phyloP scores from a whole-genome alignment of 2,329 filamentous ascomycete genomes.

The Talaromyces marneffei region DNA sequence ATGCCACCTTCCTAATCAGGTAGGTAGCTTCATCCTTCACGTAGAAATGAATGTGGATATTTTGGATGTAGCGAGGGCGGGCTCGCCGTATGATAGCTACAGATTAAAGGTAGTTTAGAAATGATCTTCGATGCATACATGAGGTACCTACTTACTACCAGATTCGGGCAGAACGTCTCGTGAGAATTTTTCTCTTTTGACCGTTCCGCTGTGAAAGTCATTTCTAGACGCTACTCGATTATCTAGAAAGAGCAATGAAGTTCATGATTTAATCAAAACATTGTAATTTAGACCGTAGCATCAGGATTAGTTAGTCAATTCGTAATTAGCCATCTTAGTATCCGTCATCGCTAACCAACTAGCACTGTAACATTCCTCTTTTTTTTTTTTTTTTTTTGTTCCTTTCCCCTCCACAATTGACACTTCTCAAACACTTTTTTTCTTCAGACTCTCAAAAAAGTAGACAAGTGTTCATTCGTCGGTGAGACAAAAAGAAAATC shows the following conservation, averaged over 20 bases:
- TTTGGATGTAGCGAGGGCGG: neutral
- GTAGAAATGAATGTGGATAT: neutral
- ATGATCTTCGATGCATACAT: neutral
- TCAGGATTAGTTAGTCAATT: neutral
- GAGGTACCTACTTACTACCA: neutral
- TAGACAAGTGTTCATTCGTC: neutral
- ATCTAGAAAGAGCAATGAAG: neutral
- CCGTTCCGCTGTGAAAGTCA: neutral
- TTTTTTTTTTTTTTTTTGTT: neutral
- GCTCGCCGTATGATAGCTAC: neutral
- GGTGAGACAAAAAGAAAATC: neutral
- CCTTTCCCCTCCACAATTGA: neutral
- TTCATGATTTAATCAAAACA: neutral
- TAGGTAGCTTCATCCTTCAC: neutral
- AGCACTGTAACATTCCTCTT: conserved; percentile 1
- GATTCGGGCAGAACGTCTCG: neutral
- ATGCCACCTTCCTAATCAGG: neutral
- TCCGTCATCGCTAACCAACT: neutral
- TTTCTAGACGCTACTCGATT: neutral
- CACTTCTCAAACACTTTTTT: too few species aligned
- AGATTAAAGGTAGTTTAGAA: neutral
- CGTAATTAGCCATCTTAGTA: neutral
- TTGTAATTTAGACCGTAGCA: neutral
- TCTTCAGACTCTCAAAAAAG: neutral
- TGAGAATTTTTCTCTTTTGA: neutral